Evolutionary conservation across 805 yeast genomes (phyloP).

Genomic region (Candida ortonii): DNA sequence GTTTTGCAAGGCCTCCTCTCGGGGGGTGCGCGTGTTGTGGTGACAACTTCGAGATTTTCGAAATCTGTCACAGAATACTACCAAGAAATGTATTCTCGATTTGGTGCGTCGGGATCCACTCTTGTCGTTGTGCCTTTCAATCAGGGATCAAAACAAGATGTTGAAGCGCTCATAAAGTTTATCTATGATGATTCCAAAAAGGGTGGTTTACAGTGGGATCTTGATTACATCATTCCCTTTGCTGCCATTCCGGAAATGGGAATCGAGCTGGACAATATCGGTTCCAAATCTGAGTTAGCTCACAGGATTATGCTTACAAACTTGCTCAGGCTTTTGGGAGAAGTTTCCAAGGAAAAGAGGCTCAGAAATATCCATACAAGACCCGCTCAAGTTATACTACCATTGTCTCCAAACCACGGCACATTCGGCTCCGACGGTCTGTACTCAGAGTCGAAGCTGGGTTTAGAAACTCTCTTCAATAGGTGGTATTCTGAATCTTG

Average conservation of each 20-base stretch:
- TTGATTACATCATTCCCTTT: slow-evolving; percentile 93
- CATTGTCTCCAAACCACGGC: slow-evolving; percentile 98
- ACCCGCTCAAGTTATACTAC: slow-evolving; percentile 96
- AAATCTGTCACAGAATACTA: slow-evolving; percentile 93
- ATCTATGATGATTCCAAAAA: slow-evolving; percentile 79
- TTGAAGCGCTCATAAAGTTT: slow-evolving; percentile 76
- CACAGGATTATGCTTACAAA: slow-evolving; percentile 98
- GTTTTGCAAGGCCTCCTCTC: slow-evolving; percentile 88
- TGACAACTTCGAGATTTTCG: slow-evolving; percentile 94
- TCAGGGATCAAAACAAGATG: slow-evolving; percentile 96
- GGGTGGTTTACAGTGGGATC: slow-evolving; percentile 97
- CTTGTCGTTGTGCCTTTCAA: slow-evolving; percentile 97
- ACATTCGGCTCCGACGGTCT: slow-evolving; percentile 98
- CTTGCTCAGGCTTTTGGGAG: slow-evolving; percentile 87
- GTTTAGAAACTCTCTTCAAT: slow-evolving; percentile 94
- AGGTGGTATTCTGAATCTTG: slow-evolving; percentile 99
- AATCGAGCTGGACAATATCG: slow-evolving; percentile 87
- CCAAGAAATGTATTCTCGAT: slow-evolving; percentile 88
- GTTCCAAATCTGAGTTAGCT: slow-evolving; percentile 94
- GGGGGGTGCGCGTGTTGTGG: slow-evolving; percentile 97
- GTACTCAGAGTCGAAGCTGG: slow-evolving; percentile 95
- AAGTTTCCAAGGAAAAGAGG: slow-evolving; percentile 79
- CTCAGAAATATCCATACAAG: slow-evolving; percentile 80
- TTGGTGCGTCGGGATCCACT: slow-evolving; percentile 89
- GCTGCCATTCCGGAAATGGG: slow-evolving; percentile 99